phyloP scores from a whole-genome alignment of 1,139 yeast species.

The Debaryomycetaceae sp. region DNA sequence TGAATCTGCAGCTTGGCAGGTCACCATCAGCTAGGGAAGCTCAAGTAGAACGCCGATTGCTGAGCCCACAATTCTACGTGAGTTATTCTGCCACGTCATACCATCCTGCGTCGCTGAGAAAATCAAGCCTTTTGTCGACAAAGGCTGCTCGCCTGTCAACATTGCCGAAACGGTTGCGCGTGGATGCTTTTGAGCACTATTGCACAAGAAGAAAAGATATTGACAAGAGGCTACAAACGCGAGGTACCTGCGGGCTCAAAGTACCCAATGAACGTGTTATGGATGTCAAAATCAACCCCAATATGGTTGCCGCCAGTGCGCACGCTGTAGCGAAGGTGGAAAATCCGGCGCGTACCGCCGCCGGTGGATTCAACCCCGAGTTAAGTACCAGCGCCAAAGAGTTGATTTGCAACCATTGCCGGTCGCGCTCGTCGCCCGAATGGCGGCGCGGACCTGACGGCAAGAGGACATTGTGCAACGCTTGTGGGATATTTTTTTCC shows the following conservation, averaged over 20 bases:
- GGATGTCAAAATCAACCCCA: constrained; percentile 7
- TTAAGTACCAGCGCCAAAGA: constrained; percentile 14
- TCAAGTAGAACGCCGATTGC: too few relatives aligned
- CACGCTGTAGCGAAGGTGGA: constrained; percentile 4
- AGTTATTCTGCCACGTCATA: too few relatives aligned
- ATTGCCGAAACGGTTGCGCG: too few relatives aligned
- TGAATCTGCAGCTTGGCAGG: too few relatives aligned
- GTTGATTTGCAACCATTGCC: constrained; percentile 25
- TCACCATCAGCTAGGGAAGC: too few relatives aligned
- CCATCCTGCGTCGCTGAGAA: too few relatives aligned
- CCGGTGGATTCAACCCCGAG: constrained; percentile 17
- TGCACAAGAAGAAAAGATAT: too few relatives aligned
- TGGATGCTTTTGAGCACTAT: too few relatives aligned
- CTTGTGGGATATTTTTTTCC: constrained; percentile 42
- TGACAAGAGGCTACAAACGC: not conserved
- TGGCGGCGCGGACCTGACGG: constrained; percentile 47
- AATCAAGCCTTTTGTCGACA: too few relatives aligned
- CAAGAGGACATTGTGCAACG: constrained; percentile 40
- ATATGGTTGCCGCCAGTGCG: constrained; percentile 4
- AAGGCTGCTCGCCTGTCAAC: too few relatives aligned
- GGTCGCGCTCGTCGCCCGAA: constrained; percentile 35
- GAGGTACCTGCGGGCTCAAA: not conserved
- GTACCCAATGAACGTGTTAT: not conserved
- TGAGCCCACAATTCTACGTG: too few relatives aligned
- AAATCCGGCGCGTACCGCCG: constrained; percentile 4